phyloP scores from a whole-genome alignment of 1,139 yeast species.

The Hyphopichia pseudoburtonii region DNA sequence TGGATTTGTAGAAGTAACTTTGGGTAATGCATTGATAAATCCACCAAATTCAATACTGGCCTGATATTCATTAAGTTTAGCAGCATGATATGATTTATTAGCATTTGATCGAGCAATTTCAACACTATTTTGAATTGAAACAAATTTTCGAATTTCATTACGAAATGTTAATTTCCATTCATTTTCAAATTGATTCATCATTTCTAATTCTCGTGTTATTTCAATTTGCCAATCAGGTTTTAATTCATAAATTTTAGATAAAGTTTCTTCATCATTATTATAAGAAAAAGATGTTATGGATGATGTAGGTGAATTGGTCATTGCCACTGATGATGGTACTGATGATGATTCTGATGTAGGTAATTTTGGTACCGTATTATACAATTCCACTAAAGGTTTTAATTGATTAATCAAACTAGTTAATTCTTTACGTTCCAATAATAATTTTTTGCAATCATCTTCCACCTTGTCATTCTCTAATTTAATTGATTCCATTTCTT shows the following conservation, averaged over 20 bases:
- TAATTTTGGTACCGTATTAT: too few relatives aligned
- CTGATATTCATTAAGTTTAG: constrained; percentile 34
- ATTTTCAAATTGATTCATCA: constrained; percentile 28
- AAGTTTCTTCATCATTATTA: constrained; percentile 17
- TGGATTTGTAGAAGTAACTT: constrained; percentile 12
- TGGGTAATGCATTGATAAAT: constrained; percentile 34
- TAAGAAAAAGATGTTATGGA: neutral
- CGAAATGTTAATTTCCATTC: constrained; percentile 36
- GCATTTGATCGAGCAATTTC: constrained; percentile 29
- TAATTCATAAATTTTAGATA: constrained; percentile 24
- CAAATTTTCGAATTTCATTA: constrained; percentile 32
- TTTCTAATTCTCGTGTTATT: constrained; percentile 29
- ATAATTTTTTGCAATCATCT: constrained; percentile 20
- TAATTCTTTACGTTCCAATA: constrained; percentile 45
- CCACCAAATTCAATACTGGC: constrained; percentile 48
- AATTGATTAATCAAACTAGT: constrained; percentile 50
- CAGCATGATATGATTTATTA: constrained; percentile 34
- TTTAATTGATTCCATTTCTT: constrained; percentile 15
- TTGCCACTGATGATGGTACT: constrained; percentile 5
- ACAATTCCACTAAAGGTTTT: constrained; percentile 36
- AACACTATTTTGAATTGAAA: constrained; percentile 28
- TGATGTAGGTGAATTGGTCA: constrained; percentile 1
- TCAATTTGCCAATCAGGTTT: constrained; percentile 40
- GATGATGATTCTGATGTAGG: too few relatives aligned
- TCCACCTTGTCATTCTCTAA: constrained; percentile 25